A percentile compares a stretch with the other conserved stretches of the same genome.
Evolutionary conservation across 805 yeast species (phyloP).

Genomic region (Pichia nakasei): DNA sequence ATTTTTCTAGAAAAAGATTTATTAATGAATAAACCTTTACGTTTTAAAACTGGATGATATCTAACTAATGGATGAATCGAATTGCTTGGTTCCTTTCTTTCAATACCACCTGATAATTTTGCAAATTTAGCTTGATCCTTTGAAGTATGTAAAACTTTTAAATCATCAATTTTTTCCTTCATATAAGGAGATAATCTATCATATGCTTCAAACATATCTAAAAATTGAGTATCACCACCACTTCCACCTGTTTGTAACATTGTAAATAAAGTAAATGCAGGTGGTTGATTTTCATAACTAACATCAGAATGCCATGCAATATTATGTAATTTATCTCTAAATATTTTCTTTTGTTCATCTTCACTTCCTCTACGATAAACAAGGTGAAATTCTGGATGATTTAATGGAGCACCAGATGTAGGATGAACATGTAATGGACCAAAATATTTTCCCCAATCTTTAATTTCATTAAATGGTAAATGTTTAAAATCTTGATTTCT

Average conservation of each 20-base stretch:
- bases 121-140: conserved; percentile 60
- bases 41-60: conserved; percentile 61
- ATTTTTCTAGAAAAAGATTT: conserved; percentile 53
- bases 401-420: conserved; percentile 55
- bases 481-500: conserved; percentile 58
- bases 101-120: conserved; percentile 45
- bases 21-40: conserved; percentile 49
- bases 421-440: conserved; percentile 36
- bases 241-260: conserved; percentile 49
- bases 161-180: conserved; percentile 47
- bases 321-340: conserved; percentile 29
- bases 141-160: conserved; percentile 64
- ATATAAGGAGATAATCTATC: conserved; percentile 60
- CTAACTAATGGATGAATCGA: conserved; percentile 64
- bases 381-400: conserved; percentile 51
- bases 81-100: conserved; percentile 54
- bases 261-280: conserved; percentile 59
- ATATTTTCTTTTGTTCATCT: conserved; percentile 30
- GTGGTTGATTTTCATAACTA: conserved; percentile 65
- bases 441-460: conserved; percentile 51
- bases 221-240: conserved; percentile 77
- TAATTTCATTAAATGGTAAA: conserved; percentile 39
- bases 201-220: conserved; percentile 65
- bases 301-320: conserved; percentile 66
- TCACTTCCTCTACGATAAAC: conserved; percentile 44